Evolutionary conservation across 495 filamentous ascomycete genomes (phyloP).

Genomic region (Margaritispora aquatica): DNA sequence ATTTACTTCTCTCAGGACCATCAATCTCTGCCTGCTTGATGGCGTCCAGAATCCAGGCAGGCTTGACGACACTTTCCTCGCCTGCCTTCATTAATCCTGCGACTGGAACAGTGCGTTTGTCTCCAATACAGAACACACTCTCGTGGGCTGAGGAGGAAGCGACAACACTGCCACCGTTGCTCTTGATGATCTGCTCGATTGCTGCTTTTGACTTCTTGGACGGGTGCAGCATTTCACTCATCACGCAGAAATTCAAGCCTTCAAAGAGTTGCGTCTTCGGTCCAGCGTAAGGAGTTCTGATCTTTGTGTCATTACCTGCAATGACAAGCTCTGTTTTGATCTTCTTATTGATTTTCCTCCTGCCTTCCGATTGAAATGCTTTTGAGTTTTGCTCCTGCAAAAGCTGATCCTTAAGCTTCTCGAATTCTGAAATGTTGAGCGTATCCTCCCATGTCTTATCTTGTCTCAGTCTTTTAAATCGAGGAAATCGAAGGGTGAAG

Average conservation of each 20-base stretch:
- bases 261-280: constrained; percentile 60
- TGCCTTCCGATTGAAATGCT: constrained; percentile 76
- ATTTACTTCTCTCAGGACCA: constrained; percentile 39
- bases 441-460: constrained; percentile 83
- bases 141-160: constrained; percentile 60
- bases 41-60: constrained; percentile 74
- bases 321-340: constrained; percentile 65
- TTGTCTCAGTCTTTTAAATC: constrained; percentile 74
- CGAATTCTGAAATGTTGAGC: constrained; percentile 70
- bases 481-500: constrained; percentile 82
- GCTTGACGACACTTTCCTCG: constrained; percentile 63
- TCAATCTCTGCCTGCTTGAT: constrained; percentile 60
- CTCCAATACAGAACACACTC: constrained; percentile 66
- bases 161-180: constrained; percentile 76
- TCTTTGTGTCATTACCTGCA: constrained; percentile 55
- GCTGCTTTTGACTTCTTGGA: constrained; percentile 69
- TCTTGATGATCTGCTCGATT: constrained; percentile 81
- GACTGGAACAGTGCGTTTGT: constrained; percentile 81
- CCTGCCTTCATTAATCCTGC: constrained; percentile 70
- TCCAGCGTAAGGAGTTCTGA: constrained; percentile 44
- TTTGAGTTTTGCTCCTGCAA: constrained; percentile 68
- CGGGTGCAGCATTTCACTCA: constrained; percentile 36
- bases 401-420: constrained; percentile 60
- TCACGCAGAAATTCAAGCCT: constrained; percentile 69
- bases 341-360: constrained; percentile 53